Base-by-base conservation (phyloP, 2,329 filamentous ascomycete species). In the Botrytis paeoniae region DNA sequence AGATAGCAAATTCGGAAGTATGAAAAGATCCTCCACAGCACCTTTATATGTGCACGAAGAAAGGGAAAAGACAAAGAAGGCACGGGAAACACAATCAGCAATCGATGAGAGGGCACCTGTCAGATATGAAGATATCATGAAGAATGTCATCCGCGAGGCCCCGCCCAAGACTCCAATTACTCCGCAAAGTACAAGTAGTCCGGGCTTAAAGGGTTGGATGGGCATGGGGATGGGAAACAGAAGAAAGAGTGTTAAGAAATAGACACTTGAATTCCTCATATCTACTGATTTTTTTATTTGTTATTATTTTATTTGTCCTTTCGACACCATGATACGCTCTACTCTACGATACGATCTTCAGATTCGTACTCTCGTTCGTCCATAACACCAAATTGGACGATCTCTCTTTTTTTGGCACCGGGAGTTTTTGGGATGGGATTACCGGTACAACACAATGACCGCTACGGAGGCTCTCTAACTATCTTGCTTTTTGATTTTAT, bases 91-190 rank as follows among this genome's bases (percentile, higher is more conserved):
- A 25, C 37, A 59, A 60, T 72, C 70, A 10, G 70, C 70, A 25
- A 41, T 72, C 25, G 48, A 68, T 29, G 70, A 72, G 29, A 69
- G 73, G 18, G 69, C 54, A 3, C 72, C 76, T 7, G 14, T 77
- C 18, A 64, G 51, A 32, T 78, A 78, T 54, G 73, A 77, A 25
- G 76, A 79, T 51, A 74, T 78, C 35, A 76, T 77, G 72, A 75
- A 64, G 32, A 70, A 32, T 57, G 76, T 64, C 20, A 74, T 75
- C 35, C 70, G 57, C 6, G 73, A 66, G 2, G 74, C 77, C 41
- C 77, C 77, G 6, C 71, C 74, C 29, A 65, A 62, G 7, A 63
- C n/a, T 9, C 57, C 61, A 45, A 51, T 51, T 22, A 68, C 65
- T 68, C 10, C 18, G 22, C 65, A 68, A 20, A 57, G 25, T 68